phyloP scores from a whole-genome alignment of 176 grass and related monocot genomes.

The Poa annua region DNA sequence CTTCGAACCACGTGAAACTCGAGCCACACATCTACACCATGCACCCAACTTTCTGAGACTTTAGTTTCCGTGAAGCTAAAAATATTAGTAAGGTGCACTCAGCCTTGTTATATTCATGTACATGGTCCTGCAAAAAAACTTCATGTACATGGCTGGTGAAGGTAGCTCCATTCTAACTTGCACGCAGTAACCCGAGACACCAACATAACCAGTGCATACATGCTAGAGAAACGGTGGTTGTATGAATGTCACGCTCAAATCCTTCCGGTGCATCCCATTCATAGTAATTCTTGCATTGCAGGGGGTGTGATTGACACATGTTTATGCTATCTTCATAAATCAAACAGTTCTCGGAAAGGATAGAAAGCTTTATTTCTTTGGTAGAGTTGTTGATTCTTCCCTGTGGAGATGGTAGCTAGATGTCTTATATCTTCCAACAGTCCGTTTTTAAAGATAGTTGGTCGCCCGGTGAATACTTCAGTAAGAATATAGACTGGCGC shows the following conservation, averaged over 20 bases:
- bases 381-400: not conserved
- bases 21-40: not conserved
- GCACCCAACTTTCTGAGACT: not conserved
- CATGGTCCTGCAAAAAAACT: accelerated
- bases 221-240: not conserved
- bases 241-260: not conserved
- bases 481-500: too few relatives aligned
- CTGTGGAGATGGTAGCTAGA: not conserved
- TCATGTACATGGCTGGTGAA: too few relatives aligned
- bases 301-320: not conserved
- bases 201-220: not conserved
- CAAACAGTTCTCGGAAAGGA: not conserved
- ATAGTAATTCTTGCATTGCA: not conserved
- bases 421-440: too few relatives aligned
- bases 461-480: too few relatives aligned
- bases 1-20: not conserved
- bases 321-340: not conserved
- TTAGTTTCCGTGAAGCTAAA: not conserved
- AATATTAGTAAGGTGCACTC: not conserved
- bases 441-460: too few relatives aligned
- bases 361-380: not conserved
- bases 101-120: not conserved
- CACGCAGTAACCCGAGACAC: not conserved
- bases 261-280: not conserved
- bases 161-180: not conserved